phyloP scores from a whole-genome alignment of 169 alveolate genomes.

The Plasmodium relictum region DNA sequence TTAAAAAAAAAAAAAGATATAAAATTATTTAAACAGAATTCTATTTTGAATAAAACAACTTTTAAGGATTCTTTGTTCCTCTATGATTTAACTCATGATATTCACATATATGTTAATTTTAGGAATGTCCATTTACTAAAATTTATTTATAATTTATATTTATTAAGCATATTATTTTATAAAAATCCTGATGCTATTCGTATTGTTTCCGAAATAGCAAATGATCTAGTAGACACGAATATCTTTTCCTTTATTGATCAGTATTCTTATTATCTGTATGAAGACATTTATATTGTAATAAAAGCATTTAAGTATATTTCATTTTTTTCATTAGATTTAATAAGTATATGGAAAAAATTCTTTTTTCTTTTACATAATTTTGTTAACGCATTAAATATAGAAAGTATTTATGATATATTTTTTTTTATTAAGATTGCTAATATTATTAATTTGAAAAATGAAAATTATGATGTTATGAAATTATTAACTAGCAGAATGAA shows the following conservation, averaged over 20 bases:
- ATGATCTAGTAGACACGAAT: slow-evolving; percentile 32
- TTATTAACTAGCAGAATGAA: slow-evolving; percentile 35
- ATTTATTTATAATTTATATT: slow-evolving; percentile 33
- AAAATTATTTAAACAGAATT: not conserved
- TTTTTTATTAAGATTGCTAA: slow-evolving; percentile 44
- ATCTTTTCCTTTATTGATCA: slow-evolving; percentile 63
- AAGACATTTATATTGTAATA: slow-evolving; percentile 45
- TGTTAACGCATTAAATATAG: slow-evolving; percentile 39
- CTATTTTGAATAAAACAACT: not conserved
- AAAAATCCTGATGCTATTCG: slow-evolving; percentile 39
- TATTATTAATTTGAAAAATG: slow-evolving; percentile 26
- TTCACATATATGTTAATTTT: slow-evolving; percentile 48
- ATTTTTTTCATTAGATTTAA: slow-evolving; percentile 28
- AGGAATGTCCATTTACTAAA: slow-evolving; percentile 36
- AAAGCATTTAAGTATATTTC: slow-evolving; percentile 58
- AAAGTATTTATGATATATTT: slow-evolving; percentile 49
- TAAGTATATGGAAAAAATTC: slow-evolving; percentile 48
- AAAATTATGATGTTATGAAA: slow-evolving; percentile 50
- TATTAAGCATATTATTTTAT: slow-evolving; percentile 49
- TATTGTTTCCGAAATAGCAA: slow-evolving; percentile 30
- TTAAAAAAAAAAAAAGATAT: slow-evolving; percentile 7
- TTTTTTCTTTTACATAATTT: slow-evolving; percentile 37
- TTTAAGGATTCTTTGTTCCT: slow-evolving; percentile 27
- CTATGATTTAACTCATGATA: slow-evolving; percentile 55
- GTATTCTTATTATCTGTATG: slow-evolving; percentile 47